Conservation (phyloP, 495 filamentous ascomycete species). For the Penicillium simplicissimum region DNA sequence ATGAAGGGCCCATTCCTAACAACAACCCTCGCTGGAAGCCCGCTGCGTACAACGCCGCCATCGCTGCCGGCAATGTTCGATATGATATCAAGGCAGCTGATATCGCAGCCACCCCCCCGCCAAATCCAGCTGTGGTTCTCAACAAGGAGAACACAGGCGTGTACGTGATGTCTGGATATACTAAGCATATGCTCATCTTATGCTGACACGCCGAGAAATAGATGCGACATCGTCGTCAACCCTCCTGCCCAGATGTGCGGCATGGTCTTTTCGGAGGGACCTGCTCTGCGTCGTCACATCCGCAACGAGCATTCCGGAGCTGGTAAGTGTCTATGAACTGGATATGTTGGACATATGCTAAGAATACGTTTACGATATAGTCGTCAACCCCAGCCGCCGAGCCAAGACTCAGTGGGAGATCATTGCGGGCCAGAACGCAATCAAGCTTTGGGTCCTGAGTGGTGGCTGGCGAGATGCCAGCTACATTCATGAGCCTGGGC, state of each 20-base stretch:
- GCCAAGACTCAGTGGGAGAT: background rate
- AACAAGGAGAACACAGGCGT: slow-evolving; percentile 11
- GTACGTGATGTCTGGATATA: background rate
- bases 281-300: background rate
- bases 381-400: background rate
- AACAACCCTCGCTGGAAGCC: slow-evolving; percentile 13
- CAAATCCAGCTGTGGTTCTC: background rate
- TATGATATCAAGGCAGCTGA: background rate
- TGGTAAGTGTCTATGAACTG: background rate
- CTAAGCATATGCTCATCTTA: too few species aligned
- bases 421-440: background rate
- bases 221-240: slow-evolving; percentile 1
- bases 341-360: background rate
- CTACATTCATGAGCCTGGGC: background rate
- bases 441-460: slow-evolving; percentile 2
- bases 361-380: slow-evolving; percentile 2
- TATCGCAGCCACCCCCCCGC: background rate
- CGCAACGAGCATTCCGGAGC: slow-evolving; percentile 7
- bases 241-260: background rate
- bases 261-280: background rate
- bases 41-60: background rate
- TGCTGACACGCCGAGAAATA: too few species aligned
- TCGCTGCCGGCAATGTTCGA: too few species aligned
- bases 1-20: slow-evolving; percentile 6
- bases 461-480: background rate